A percentile compares a stretch with the other conserved stretches of the same genome.
Conservation (phyloP, 805 yeast species). For the Kazachstania bromeliacearum region DNA sequence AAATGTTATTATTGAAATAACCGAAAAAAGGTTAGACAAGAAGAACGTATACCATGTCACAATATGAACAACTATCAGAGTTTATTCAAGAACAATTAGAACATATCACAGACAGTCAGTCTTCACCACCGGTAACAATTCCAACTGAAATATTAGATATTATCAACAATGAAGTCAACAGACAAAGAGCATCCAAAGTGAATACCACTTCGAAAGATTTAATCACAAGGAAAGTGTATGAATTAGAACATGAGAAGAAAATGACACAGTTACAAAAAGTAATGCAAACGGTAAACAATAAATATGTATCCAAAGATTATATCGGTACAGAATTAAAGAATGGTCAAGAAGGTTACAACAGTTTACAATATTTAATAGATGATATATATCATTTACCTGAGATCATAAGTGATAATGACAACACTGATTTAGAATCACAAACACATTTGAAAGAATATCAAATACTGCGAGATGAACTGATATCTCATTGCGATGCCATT, state of each 20-base stretch:
- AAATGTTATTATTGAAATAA: too few species aligned
- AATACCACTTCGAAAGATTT: constrained; percentile 11
- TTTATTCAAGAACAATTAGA: constrained; percentile 4
- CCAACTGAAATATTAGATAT: constrained; percentile 7
- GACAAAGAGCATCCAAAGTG: constrained; percentile 2
- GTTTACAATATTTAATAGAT: constrained; percentile 11
- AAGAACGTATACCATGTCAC: neutral
- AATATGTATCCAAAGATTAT: neutral
- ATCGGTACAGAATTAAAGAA: neutral
- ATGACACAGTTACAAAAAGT: neutral
- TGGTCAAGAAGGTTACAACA: neutral
- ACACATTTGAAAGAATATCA: constrained; percentile 19
- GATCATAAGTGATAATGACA: constrained; percentile 5
- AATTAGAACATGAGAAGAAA: constrained; percentile 14
- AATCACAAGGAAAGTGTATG: constrained; percentile 10
- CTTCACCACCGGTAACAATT: constrained; percentile 1
- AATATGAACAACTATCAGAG: constrained; percentile 1
- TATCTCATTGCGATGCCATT: constrained; percentile 15
- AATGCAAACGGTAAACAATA: neutral
- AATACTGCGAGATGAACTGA: constrained; percentile 14
- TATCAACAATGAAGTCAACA: constrained; percentile 5
- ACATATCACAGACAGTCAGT: neutral
- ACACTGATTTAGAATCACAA: constrained; percentile 7
- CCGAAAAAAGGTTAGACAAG: neutral
- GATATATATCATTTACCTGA: constrained; percentile 22